Conservation (phyloP, 495 filamentous ascomycete species). For the Penicillium daleae region DNA sequence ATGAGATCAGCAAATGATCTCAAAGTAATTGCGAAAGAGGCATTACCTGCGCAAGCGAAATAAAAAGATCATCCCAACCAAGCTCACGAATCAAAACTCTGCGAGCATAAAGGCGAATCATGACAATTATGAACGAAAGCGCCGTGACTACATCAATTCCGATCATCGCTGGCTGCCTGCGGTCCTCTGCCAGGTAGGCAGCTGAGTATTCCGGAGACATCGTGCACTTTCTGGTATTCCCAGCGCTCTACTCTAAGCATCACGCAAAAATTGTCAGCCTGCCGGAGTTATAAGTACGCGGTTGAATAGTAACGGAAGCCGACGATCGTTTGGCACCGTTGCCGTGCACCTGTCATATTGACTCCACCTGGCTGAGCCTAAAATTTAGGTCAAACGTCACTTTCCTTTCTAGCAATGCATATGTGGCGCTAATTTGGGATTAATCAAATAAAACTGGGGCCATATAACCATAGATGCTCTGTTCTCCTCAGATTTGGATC, state of each 20-base stretch:
- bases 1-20: not conserved
- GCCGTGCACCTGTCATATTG: not conserved
- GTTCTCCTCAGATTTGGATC: not conserved
- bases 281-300: not conserved
- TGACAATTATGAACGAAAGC: conserved; percentile 10
- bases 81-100: not conserved
- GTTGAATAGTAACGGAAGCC: not conserved
- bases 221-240: no score
- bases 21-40: not conserved
- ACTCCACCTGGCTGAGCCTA: not conserved
- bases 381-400: conserved; percentile 2
- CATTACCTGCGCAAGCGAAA: not conserved
- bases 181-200: conserved; percentile 15
- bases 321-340: not conserved
- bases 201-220: not conserved
- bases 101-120: not conserved
- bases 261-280: not conserved
- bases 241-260: not conserved
- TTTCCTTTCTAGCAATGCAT: not conserved
- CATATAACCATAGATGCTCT: not conserved
- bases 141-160: conserved; percentile 18
- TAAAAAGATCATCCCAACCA: not conserved
- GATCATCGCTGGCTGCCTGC: conserved; percentile 13
- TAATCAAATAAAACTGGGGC: not conserved
- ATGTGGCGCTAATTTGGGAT: not conserved